These are phyloP conservation scores for Fraxinus ornus DNA, from an alignment of 305 asterid genomes.

Conservation along the genomic window DNA sequence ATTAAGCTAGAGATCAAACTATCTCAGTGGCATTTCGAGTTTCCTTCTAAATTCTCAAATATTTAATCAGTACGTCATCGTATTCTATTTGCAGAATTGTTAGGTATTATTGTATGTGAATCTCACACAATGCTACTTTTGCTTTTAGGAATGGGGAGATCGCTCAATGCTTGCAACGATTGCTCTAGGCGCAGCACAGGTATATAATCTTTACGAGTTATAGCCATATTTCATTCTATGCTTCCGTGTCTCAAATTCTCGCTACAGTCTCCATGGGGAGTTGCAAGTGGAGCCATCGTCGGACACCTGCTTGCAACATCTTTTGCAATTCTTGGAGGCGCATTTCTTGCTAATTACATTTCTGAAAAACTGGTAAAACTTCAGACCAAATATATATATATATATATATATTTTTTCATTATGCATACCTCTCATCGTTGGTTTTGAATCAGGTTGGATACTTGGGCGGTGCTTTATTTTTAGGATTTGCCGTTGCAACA, in stretches of 20 bases:
- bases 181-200: constrained; percentile 98
- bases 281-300: constrained; percentile 85
- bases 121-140: neutral
- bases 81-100: neutral
- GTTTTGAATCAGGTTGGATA: neutral
- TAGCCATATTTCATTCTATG: neutral
- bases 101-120: neutral
- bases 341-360: constrained; percentile 78
- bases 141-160: constrained; percentile 94
- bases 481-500: neutral
- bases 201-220: constrained; percentile 22
- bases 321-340: constrained; percentile 86
- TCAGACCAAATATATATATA: neutral
- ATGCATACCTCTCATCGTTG: neutral
- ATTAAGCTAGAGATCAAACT: neutral
- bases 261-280: constrained; percentile 91
- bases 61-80: neutral
- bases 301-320: constrained; percentile 86
- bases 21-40: neutral
- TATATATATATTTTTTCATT: neutral
- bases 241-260: neutral
- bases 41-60: neutral
- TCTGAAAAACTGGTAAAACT: constrained; percentile 83
- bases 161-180: constrained; percentile 96
- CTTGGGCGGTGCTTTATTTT: neutral